Evolutionary conservation across 495 filamentous ascomycete species (phyloP).

Genomic region (Chaetomium fimeti): DNA sequence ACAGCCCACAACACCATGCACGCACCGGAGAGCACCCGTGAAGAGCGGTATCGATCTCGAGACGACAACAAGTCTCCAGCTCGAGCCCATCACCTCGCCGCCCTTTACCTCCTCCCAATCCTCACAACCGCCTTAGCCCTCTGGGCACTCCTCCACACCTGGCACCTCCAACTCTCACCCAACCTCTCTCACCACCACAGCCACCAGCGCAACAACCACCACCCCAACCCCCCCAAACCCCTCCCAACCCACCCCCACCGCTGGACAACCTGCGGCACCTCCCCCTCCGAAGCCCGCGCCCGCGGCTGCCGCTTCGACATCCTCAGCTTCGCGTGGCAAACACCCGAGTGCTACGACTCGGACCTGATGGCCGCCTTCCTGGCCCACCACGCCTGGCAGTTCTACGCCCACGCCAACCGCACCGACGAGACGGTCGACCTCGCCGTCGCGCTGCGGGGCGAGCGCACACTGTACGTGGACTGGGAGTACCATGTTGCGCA

Average conservation of each 20-base stretch:
- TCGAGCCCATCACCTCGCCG: neutral
- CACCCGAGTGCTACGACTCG: constrained; percentile 32
- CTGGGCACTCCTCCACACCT: constrained; percentile 9
- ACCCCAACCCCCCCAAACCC: too few species aligned
- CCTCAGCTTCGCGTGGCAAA: constrained; percentile 35
- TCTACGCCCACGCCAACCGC: constrained; percentile 17
- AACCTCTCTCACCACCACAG: neutral
- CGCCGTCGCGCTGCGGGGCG: constrained; percentile 2
- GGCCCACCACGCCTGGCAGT: constrained; percentile 16
- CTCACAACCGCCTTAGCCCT: neutral
- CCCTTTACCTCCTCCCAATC: neutral
- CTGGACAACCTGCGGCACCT: constrained; percentile 25
- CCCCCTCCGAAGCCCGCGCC: constrained; percentile 22
- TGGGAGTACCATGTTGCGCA: constrained; percentile 40
- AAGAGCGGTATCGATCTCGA: neutral
- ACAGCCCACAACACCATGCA: neutral
- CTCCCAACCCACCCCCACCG: too few species aligned
- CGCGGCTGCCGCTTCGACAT: constrained; percentile 36
- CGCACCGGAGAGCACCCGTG: neutral
- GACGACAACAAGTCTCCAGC: neutral
- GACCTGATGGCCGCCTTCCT: constrained; percentile 22
- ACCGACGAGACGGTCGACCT: constrained; percentile 8
- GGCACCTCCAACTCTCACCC: constrained; percentile 1
- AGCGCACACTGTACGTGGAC: constrained; percentile 31
- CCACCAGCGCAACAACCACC: too few species aligned